phyloP scores from a whole-genome alignment of 495 filamentous ascomycete species.

The Podospora pseudopauciseta region DNA sequence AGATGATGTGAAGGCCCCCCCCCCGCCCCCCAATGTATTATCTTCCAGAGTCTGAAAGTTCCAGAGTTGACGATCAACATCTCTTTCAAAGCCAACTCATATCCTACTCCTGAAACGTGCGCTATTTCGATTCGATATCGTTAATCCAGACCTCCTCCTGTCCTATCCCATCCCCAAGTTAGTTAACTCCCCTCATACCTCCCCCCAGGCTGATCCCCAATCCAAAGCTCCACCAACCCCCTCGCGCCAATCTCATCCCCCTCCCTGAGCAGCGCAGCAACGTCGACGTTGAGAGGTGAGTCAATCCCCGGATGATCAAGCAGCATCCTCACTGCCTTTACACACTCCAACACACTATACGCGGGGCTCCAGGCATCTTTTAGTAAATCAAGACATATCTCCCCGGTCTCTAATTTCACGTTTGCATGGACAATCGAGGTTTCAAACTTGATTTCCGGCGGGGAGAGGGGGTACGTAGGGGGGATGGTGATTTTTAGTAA shows the following conservation, averaged over 20 bases:
- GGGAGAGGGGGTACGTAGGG: constrained; percentile 67
- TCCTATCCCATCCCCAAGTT: neutral
- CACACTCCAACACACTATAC: constrained; percentile 72
- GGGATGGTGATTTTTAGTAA: constrained; percentile 75
- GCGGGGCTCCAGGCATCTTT: constrained; percentile 78
- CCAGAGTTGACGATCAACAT: no score
- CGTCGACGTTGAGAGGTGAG: constrained; percentile 84
- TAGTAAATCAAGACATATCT: constrained; percentile 89
- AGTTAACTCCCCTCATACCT: constrained; percentile 42
- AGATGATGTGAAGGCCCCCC: no score
- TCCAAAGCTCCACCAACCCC: constrained; percentile 78
- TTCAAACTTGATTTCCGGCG: constrained; percentile 72
- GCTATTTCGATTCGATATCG: no score
- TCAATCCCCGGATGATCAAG: constrained; percentile 73
- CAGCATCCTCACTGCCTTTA: constrained; percentile 75
- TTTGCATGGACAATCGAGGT: constrained; percentile 87
- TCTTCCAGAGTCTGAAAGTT: no score
- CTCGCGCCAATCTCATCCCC: constrained; percentile 77
- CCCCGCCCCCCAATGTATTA: no score
- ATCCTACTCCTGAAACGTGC: no score
- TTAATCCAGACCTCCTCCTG: no score
- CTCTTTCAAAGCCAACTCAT: no score
- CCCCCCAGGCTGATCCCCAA: constrained; percentile 36
- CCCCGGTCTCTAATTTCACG: constrained; percentile 73
- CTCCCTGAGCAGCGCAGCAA: constrained; percentile 69